Conservation (phyloP, 768 basidiomycete species). For the Pleurotus cornucopiae region DNA sequence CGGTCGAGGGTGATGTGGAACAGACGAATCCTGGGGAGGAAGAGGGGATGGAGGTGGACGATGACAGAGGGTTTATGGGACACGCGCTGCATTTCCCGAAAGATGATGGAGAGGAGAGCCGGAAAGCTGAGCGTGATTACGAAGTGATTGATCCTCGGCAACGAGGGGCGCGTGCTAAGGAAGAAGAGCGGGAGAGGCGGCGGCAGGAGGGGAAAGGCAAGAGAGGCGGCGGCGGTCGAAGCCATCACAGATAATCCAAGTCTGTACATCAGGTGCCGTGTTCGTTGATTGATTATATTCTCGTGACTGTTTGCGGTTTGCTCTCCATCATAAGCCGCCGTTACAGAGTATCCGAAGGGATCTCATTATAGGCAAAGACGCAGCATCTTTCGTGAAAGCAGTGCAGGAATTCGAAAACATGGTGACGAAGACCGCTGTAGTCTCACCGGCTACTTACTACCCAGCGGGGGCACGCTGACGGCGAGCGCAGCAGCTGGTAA, state of each 20-base stretch:
- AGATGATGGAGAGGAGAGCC: constrained; percentile 69
- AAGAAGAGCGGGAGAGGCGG: constrained; percentile 74
- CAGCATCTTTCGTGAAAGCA: too few relatives aligned
- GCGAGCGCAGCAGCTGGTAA: too few relatives aligned
- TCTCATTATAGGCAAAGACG: too few relatives aligned
- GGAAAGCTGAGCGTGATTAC: constrained; percentile 80
- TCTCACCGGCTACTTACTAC: too few relatives aligned
- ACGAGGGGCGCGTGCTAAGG: constrained; percentile 66
- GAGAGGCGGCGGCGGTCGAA: constrained; percentile 5
- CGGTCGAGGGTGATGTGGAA: constrained; percentile 12
- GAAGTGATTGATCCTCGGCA: constrained; percentile 86
- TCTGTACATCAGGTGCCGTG: too few relatives aligned
- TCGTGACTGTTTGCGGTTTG: too few relatives aligned
- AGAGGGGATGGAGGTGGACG: constrained; percentile 72
- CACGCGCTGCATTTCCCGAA: constrained; percentile 77
- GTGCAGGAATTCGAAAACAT: too few relatives aligned
- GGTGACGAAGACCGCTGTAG: too few relatives aligned
- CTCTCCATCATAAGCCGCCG: too few relatives aligned
- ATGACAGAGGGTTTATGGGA: constrained; percentile 69
- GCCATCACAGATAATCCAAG: background rate
- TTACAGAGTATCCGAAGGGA: too few relatives aligned
- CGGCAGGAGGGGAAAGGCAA: constrained; percentile 9
- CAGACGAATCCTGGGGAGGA: constrained; percentile 24
- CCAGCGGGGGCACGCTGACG: too few relatives aligned
- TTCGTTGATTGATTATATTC: too few relatives aligned